Evolutionary conservation across 2,329 filamentous ascomycete species (phyloP), one percentile per base, ranked within the genome.

Genomic region (Penicillium sp.): DNA sequence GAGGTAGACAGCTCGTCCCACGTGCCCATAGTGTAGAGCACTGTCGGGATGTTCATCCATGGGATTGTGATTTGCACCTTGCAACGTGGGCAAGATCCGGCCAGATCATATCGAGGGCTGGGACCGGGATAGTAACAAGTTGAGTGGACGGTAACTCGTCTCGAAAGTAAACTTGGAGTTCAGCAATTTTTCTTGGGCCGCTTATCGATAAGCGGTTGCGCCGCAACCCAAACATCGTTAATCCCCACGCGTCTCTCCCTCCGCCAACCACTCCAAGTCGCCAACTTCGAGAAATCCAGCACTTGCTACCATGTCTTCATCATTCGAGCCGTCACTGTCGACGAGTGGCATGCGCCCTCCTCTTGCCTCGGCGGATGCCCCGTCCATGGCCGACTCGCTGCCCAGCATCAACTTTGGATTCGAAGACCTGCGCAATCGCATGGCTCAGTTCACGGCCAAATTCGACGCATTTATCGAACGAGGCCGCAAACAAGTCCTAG

Each of bases 391-490:
- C 28, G 82, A 85, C 67, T 79, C 79, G 42, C 83, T 99, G 8
- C 94, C 94, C 31, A 89, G 82, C 69, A 89, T 95, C 72, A 91
- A 96, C 73, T 97, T 99, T 71, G 91, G 91, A 52, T 97, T 97
- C 72, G 92, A 97, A 64, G 90, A 96, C 62, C 76, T 99, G 68
- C 92, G 92, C 74, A 90, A 92, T 66, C 89, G 91, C 74, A 97
- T 99, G 94, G 82, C 87, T 48, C 90, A 89, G 57, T 99, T 99
- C 70, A 96, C 89, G 0, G 81, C 84, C 8, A 88, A 85, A 63
- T 99, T 99, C 64, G 94, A 99, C 69, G 85, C 86, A 0, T 97
- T 96, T 63, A 96, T 99, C 57, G 92, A 96, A 67, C 86, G 89
- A 58, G 91, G 92, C 0, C 83, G 92, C 44, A 95, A 95, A 72